phyloP scores from a whole-genome alignment of 2,329 filamentous ascomycete genomes.

The Xylaria multiplex region DNA sequence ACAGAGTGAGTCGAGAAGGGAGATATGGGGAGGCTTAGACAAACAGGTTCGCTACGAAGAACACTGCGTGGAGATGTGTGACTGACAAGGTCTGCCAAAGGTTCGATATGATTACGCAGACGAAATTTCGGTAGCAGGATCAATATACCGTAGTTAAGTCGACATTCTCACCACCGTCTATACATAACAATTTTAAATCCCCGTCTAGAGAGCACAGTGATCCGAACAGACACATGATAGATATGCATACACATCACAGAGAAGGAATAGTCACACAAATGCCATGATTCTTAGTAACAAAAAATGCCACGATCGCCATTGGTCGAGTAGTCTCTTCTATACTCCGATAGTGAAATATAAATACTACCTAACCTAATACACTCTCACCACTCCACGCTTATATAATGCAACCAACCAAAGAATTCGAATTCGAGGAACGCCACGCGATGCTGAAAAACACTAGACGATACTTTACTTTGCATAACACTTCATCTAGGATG shows the following conservation, averaged over 20 bases:
- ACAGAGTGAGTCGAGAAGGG: conserved; percentile 3
- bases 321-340: not conserved
- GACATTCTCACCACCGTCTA: not conserved
- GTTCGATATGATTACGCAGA: not conserved
- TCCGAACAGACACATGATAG: not conserved
- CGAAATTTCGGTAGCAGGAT: not conserved
- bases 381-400: conserved; percentile 29
- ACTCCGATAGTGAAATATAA: not conserved
- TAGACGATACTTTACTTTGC: not conserved
- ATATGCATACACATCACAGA: conserved; percentile 1
- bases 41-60: not conserved
- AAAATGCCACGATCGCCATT: not conserved
- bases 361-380: conserved; percentile 9
- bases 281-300: not conserved
- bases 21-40: no score
- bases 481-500: conserved; percentile 55
- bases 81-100: not conserved
- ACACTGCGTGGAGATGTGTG: not conserved
- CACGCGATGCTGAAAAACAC: conserved; percentile 39
- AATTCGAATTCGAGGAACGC: conserved; percentile 37
- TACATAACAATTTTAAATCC: not conserved
- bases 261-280: not conserved
- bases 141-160: not conserved
- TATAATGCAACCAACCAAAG: conserved; percentile 22
- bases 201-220: no score